A percentile compares a stretch with the other conserved stretches of the same genome.
These are phyloP conservation scores for Macrophomina tecta DNA, from an alignment of 2,329 filamentous ascomycete species.

Conservation along the genomic window DNA sequence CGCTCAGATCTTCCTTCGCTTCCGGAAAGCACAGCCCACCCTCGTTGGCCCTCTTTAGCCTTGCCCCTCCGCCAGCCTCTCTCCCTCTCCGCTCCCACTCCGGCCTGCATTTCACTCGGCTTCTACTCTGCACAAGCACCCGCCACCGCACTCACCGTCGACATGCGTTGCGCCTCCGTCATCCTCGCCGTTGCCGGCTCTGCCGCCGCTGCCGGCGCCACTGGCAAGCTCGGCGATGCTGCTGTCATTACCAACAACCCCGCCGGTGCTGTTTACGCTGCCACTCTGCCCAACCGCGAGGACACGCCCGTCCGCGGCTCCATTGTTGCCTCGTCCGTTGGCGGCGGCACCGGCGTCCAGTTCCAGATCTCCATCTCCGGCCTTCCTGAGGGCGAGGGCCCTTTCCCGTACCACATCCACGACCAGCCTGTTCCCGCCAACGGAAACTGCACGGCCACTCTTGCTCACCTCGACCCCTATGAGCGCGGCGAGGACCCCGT, in stretches of 20 bases:
- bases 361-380: slow-evolving; percentile 49
- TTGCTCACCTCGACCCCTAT: slow-evolving; percentile 52
- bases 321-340: slow-evolving; percentile 40
- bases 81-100: neutral
- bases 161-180: slow-evolving; percentile 32
- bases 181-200: slow-evolving; percentile 34
- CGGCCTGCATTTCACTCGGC: neutral
- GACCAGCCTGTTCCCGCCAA: slow-evolving; percentile 48
- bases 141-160: slow-evolving; percentile 1
- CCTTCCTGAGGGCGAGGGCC: slow-evolving; percentile 50
- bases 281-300: slow-evolving; percentile 42
- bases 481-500: slow-evolving; percentile 45
- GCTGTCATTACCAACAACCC: slow-evolving; percentile 46
- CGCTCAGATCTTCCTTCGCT: slow-evolving; percentile 10
- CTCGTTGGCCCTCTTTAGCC: neutral
- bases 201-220: slow-evolving; percentile 35
- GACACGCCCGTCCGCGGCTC: slow-evolving; percentile 44
- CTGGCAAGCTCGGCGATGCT: slow-evolving; percentile 39
- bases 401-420: slow-evolving; percentile 56
- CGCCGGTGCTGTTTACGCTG: slow-evolving; percentile 46
- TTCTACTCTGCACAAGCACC: neutral
- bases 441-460: slow-evolving; percentile 52
- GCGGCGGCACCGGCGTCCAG: slow-evolving; percentile 47
- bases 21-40: slow-evolving; percentile 5
- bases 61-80: neutral